Base-by-base conservation (phyloP, 768 basidiomycete species). In the Russula brevipes region DNA sequence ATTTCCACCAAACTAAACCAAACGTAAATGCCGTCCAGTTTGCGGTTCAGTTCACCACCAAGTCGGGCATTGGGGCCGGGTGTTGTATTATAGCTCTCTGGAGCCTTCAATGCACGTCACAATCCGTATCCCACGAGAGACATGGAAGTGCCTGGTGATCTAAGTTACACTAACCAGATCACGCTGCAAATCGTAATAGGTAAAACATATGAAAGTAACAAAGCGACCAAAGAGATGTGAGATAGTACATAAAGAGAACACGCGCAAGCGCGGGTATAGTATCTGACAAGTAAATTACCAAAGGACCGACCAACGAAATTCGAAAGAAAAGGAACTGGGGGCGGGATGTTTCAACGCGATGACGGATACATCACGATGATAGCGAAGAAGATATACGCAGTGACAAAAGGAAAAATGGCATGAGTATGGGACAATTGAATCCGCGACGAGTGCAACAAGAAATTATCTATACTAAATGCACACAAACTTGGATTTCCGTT, bases 401-500 rank as follows among this genome's bases (percentile, higher is more conserved):
- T 44, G 44, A 49, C 39, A 12, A 49, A 42, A 59, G 46, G 51
- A 36, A 61, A 60, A 45, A 24, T 42, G 49, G 16, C 5, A 49
- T 17, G 44, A 57, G n/a, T 14, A 55, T 33, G 39, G 47, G 60
- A 36, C 44, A 47, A 47, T 45, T 42, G 63, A 66, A 38, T n/a
- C 41, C 24, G 54, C 16, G 46, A 31, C 56, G 41, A 24, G 24
- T 24, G 24, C 24, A 57, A 61, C 72, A 54, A 55, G 31, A 62
- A 58, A 65, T 81, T 79, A 93, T 74, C 82, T 80, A 94, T 74
- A 94, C 82, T 80, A 94, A 74, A 94, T 81, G 76, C 91, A 94
- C 57, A 87, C 89, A 75, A 93, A 96, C 77, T 95, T 96, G 66
- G 91, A 93, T 79, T 93, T 94, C 64, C 90, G 87, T 77, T 82